Evolutionary conservation across 139 green algal species (phyloP).

Genomic region (Edaphochlamys debaryana): DNA sequence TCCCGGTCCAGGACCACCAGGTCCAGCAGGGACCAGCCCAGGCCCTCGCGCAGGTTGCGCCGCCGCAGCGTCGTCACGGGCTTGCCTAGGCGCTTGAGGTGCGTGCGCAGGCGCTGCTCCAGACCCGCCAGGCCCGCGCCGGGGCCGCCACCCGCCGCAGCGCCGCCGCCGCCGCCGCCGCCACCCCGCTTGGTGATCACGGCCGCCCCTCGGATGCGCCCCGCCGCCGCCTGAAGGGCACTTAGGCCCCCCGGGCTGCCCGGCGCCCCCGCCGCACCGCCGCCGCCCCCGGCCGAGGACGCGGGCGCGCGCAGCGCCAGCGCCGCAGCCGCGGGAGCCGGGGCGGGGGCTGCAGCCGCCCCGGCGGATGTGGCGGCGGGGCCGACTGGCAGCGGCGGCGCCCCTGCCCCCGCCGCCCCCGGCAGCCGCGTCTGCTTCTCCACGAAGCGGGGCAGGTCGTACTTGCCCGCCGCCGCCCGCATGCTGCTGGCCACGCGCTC

Average conservation of each 20-base stretch:
- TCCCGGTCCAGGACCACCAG: not conserved
- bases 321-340: no score
- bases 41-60: not conserved
- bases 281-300: no score
- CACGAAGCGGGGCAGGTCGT: constrained; percentile 1
- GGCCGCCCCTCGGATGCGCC: no score
- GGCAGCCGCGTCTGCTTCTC: not conserved
- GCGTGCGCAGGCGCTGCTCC: constrained; percentile 15
- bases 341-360: no score
- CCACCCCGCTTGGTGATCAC: no score
- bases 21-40: constrained; percentile 37
- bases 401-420: not conserved
- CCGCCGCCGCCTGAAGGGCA: no score
- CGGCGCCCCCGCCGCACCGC: no score
- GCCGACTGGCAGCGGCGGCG: no score
- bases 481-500: not conserved
- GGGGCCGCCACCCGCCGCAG: not conserved
- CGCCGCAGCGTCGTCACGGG: not conserved
- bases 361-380: no score
- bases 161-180: not conserved
- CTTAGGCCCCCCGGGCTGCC: no score
- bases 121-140: not conserved
- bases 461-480: not conserved
- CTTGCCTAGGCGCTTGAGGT: not conserved
- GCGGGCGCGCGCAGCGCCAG: no score